Base-by-base conservation (phyloP, 2,329 filamentous ascomycete genomes). In the Fusarium sp. region DNA sequence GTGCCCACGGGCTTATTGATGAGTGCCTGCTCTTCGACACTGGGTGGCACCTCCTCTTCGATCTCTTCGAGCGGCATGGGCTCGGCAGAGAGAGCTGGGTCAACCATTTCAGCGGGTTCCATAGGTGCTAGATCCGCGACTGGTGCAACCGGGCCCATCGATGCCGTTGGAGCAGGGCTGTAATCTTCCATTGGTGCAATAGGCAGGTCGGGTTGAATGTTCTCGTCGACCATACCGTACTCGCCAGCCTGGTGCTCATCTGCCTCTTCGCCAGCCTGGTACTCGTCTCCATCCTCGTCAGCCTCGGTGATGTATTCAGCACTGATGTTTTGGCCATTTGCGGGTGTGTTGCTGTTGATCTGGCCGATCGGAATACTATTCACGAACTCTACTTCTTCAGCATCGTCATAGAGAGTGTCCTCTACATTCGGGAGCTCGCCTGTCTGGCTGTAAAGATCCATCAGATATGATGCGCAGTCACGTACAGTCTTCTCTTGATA, bases 401-500 rank as follows among this genome's bases (percentile, higher is more conserved):
- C 67, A 56, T 79, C 78, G 34, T 79, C 70, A 57, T 74, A 80
- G 7, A 73, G 67, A 22, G 69, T 73, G 30, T 76, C 76, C 4
- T 67, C 72, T 13, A 81, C 70, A 16, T 79, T 77, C 12, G 80
- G 80, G 16, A 81, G 71, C 32, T 75, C 72, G 47, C 77, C 76
- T 7, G 73, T 74, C 57, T 79, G 75, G 47, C 79, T 75, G 51
- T 80, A 81, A 30, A 74, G 57, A 4, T 80, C 76, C 2, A 81
- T 45, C 3, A 83, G 70, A 55, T 77, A 76, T 32, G 77, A 77
- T 6, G 81, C 78, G 56, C 77, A 77, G 20, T 83, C 78, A 34
- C 76, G 75, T 7, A 80, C 77, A 2, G 74, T 73, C 70, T 76
- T 78, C 8, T 65, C 52, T 20, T 80, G 72, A 61, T 74, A 76